Evolutionary conservation across 768 basidiomycete species (phyloP).

Genomic region (Panus rudis): DNA sequence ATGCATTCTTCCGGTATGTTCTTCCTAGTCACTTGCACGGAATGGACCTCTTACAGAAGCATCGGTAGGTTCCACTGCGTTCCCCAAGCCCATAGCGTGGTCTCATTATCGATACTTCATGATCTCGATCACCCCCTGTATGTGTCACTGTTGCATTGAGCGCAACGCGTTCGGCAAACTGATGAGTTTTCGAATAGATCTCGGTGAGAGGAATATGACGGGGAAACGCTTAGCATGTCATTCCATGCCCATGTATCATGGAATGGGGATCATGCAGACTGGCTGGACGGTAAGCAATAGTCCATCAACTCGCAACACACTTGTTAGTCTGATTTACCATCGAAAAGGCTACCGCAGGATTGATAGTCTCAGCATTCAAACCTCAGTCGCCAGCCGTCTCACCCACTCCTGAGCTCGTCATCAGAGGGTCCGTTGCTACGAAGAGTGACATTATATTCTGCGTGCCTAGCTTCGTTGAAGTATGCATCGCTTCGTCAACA

Average conservation of each 20-base stretch:
- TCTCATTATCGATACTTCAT: constrained; percentile 5
- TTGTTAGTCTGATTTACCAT: neutral
- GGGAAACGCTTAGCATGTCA: constrained; percentile 15
- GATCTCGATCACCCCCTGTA: constrained; percentile 4
- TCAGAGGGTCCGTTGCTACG: constrained; percentile 15
- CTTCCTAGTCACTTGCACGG: neutral
- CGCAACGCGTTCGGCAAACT: too few species aligned
- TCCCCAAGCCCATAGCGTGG: constrained; percentile 12
- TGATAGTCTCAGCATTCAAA: constrained; percentile 17
- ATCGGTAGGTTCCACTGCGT: constrained; percentile 8
- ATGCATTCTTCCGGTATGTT: constrained; percentile 13
- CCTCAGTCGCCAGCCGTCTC: constrained; percentile 18
- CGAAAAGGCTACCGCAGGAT: constrained; percentile 17
- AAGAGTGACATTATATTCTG: constrained; percentile 20
- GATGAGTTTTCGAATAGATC: too few species aligned
- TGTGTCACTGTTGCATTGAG: too few species aligned
- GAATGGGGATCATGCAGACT: constrained; percentile 17
- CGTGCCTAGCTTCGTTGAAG: constrained; percentile 27
- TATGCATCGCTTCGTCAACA: constrained; percentile 5
- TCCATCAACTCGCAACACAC: neutral
- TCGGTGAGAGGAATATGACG: constrained; percentile 21
- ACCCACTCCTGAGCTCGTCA: constrained; percentile 20
- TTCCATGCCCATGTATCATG: constrained; percentile 25
- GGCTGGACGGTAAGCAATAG: constrained; percentile 19
- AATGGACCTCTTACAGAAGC: neutral